These are phyloP conservation scores for Leccinum truebloodii DNA, from an alignment of 768 basidiomycete genomes.

Conservation along the genomic window DNA sequence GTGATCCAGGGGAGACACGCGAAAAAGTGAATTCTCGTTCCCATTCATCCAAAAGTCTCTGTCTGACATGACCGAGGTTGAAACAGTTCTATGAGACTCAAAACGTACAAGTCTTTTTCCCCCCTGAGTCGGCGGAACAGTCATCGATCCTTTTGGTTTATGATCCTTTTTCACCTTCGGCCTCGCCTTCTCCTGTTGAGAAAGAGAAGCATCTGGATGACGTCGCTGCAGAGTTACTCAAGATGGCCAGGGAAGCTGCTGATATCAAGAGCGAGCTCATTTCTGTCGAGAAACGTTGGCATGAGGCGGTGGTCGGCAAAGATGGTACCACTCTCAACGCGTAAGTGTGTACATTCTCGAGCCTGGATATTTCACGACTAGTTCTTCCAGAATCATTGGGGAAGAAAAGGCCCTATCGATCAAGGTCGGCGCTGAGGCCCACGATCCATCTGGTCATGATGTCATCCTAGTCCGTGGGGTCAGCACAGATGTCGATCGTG, in stretches of 20 bases:
- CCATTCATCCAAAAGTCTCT: not conserved
- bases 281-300: slow-evolving; percentile 87
- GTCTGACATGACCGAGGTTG: slow-evolving; percentile 47
- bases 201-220: slow-evolving; percentile 76
- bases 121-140: slow-evolving; percentile 72
- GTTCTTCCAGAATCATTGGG: slow-evolving; percentile 69
- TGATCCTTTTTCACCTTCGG: slow-evolving; percentile 66
- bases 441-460: slow-evolving; percentile 61
- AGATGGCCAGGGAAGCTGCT: slow-evolving; percentile 79
- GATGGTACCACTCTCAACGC: slow-evolving; percentile 85
- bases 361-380: not conserved
- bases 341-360: slow-evolving; percentile 42
- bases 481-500: slow-evolving; percentile 82
- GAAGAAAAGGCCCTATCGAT: slow-evolving; percentile 88
- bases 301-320: slow-evolving; percentile 79
- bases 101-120: slow-evolving; percentile 88
- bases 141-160: slow-evolving; percentile 81
- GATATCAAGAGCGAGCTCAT: slow-evolving; percentile 84
- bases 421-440: slow-evolving; percentile 77
- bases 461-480: slow-evolving; percentile 84
- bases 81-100: slow-evolving; percentile 82
- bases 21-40: slow-evolving; percentile 57
- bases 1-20: slow-evolving; percentile 85
- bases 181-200: slow-evolving; percentile 69
- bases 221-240: slow-evolving; percentile 74